Conservation (phyloP, 495 filamentous ascomycete species). For the Neurospora sp. region DNA sequence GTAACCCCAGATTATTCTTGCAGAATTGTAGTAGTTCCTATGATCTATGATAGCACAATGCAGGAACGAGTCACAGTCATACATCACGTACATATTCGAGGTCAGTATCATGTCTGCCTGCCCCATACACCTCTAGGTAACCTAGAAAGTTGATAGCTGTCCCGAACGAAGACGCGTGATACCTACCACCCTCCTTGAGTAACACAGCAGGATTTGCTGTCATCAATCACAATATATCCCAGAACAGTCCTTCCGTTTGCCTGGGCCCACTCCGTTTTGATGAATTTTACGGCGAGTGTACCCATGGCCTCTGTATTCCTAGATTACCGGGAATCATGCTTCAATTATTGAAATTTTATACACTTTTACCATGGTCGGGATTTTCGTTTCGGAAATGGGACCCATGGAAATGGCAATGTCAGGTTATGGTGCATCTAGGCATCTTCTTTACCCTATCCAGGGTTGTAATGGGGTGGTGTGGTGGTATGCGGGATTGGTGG, state of each 20-base stretch:
- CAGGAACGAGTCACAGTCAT: not conserved
- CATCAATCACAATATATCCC: not conserved
- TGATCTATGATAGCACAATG: not conserved
- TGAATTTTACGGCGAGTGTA: no score
- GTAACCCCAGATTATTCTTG: no score
- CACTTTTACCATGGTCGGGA: not conserved
- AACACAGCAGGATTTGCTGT: not conserved
- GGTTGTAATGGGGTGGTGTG: not conserved
- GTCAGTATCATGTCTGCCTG: no score
- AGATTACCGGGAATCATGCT: not conserved
- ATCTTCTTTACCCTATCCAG: not conserved
- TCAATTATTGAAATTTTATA: not conserved
- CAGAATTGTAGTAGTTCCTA: no score
- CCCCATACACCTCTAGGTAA: no score
- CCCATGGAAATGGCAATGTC: not conserved
- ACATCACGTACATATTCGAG: no score
- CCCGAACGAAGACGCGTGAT: not conserved
- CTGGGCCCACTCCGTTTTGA: not conserved
- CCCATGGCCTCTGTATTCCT: not conserved
- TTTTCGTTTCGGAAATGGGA: not conserved
- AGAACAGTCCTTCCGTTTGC: not conserved
- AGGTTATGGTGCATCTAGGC: not conserved
- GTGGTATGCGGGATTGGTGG: not conserved
- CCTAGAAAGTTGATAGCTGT: not conserved
- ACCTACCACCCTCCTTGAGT: not conserved